Base-by-base conservation (phyloP, 1,139 yeast genomes). In the Chernovozyma aurita region DNA sequence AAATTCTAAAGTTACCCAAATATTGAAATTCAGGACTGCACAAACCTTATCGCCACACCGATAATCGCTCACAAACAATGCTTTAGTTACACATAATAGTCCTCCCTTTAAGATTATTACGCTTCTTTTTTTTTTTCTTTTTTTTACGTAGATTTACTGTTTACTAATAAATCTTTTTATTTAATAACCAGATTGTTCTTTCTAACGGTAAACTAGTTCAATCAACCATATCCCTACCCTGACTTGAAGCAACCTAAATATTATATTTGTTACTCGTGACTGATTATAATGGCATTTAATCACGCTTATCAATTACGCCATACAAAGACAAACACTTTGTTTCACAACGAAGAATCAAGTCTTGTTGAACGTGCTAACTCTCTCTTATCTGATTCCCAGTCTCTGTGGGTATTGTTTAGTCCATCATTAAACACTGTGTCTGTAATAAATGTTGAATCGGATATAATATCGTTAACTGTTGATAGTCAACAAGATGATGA, bases 381-480 rank as follows among this genome's bases (percentile, higher is more conserved):
- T 31, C 44, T 50, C 4, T 39, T 51, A 28, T 49, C 53, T 1
- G 55, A 50, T 18, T 49, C 50, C 37, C 65, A 65, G 42, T 61
- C 67, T 20, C 66, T 64, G 56, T 69, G 70, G 61, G 71, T 69
- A 22, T 55, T 69, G 42, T 69, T 69, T 40, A 64, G 64, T 41
- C 74, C 74, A 11, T 38, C 46, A 11, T 31, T 34, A 14, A 25
- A 38, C 3, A 35, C 33, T 17, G 26, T 29, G 22, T 28, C 42
- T 5, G 34, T 43, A 21, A 43, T 42, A 24, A 47, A 44, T 33
- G 44, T 43, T 20, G 64, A 54, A 16, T 61, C 68, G 3, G 74
- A 69, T 45, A 63, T 68, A 30, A 53, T 69, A 38, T 65, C 71
- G 25, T 49, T 62, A 24, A 65, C 72, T 22, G 63, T 61, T 37